These are phyloP conservation scores for Cucurbita ficifolia DNA, from an alignment of 306 rosid species.

Conservation along the genomic window DNA sequence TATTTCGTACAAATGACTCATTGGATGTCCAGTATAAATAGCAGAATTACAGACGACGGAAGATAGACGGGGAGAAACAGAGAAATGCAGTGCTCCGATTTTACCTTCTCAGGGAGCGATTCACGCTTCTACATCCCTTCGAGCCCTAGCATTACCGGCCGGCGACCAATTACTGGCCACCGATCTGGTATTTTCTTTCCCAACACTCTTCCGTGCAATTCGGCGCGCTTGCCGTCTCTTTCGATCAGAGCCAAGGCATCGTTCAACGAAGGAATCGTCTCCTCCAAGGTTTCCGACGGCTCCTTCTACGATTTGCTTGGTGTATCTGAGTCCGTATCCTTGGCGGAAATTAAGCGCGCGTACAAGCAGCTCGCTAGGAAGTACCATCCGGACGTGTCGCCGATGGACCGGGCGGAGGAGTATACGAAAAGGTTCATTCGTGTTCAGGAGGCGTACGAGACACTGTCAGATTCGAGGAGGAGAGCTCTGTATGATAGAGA, in stretches of 20 bases:
- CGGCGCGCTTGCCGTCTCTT: slow-evolving; percentile 13
- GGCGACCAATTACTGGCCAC: background rate
- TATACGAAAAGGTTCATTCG: slow-evolving; percentile 58
- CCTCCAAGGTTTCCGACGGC: slow-evolving; percentile 10
- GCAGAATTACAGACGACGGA: background rate
- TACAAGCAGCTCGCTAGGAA: slow-evolving; percentile 74
- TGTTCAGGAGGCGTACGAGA: slow-evolving; percentile 87
- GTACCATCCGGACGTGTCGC: slow-evolving; percentile 91
- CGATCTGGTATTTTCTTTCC: background rate
- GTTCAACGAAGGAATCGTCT: slow-evolving; percentile 19
- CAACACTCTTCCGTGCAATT: background rate
- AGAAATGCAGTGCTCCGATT: slow-evolving; percentile 38
- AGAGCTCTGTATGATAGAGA: slow-evolving; percentile 59
- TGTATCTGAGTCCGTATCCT: slow-evolving; percentile 47
- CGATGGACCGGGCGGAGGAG: slow-evolving; percentile 71
- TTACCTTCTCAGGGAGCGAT: slow-evolving; percentile 33
- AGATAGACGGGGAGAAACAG: background rate
- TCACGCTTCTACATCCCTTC: slow-evolving; percentile 31
- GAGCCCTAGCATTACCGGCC: background rate
- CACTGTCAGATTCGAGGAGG: slow-evolving; percentile 53
- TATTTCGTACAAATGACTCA: background rate
- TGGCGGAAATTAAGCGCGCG: slow-evolving; percentile 60
- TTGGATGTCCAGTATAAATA: background rate
- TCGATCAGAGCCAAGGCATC: slow-evolving; percentile 26
- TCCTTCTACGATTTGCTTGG: slow-evolving; percentile 74